Percentiles rank a stretch among this genome's conserved stretches.
These are phyloP conservation scores for Plantago coronopus DNA, from an alignment of 305 asterid species.

Conservation along the genomic window DNA sequence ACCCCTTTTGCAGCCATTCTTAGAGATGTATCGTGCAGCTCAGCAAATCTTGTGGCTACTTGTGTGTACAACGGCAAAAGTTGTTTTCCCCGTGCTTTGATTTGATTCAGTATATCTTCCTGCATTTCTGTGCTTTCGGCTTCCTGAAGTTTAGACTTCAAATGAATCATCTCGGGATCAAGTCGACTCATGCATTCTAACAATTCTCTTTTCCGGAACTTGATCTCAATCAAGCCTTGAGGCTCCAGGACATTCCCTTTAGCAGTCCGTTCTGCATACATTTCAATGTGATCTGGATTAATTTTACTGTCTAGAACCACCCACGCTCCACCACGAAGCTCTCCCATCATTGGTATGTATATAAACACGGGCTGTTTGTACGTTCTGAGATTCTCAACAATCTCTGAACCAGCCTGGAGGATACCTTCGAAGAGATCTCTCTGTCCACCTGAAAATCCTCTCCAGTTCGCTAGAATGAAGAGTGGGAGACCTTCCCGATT, in stretches of 20 bases:
- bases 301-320: conserved; percentile 93
- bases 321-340: conserved; percentile 99
- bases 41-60: conserved; percentile 89
- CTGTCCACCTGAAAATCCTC: conserved; percentile 98
- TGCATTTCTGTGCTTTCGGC: conserved; percentile 28
- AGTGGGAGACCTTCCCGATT: conserved; percentile 85
- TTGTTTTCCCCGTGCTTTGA: conserved; percentile 76
- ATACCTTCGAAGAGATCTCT: conserved; percentile 98
- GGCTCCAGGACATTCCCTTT: conserved; percentile 97
- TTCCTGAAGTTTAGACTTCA: conserved; percentile 53
- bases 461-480: conserved; percentile 94
- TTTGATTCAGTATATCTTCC: conserved; percentile 48
- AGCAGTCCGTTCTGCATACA: conserved; percentile 92
- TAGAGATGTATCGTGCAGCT: conserved; percentile 83
- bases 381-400: conserved; percentile 88
- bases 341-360: conserved; percentile 91
- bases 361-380: conserved; percentile 83
- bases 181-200: conserved; percentile 92
- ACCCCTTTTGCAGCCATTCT: conserved; percentile 97
- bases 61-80: conserved; percentile 87
- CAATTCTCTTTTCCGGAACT: conserved; percentile 71
- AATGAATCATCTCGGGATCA: conserved; percentile 58
- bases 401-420: conserved; percentile 90
- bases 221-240: conserved; percentile 88
- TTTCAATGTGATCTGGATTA: conserved; percentile 86